Evolutionary conservation across 805 yeast genomes (phyloP).

Genomic region (Pichia pseudocactophila): DNA sequence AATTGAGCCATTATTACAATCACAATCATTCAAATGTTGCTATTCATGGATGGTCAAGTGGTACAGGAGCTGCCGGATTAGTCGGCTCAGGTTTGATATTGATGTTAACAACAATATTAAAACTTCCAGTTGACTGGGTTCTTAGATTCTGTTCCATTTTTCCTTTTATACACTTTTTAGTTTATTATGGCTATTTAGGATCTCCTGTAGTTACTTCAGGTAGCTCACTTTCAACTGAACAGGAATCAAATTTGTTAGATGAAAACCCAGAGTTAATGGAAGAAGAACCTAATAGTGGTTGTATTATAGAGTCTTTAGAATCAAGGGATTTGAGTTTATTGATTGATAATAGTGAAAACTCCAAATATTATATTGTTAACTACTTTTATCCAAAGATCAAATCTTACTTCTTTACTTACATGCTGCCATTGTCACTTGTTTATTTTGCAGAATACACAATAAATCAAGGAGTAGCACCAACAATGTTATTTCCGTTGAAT

Average conservation of each 20-base stretch:
- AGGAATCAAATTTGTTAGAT: neutral
- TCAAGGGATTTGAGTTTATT: neutral
- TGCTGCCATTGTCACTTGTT: conserved; percentile 78
- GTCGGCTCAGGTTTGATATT: conserved; percentile 69
- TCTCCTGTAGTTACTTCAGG: neutral
- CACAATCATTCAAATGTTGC: conserved; percentile 28
- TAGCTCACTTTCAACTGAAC: neutral
- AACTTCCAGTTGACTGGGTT: conserved; percentile 43
- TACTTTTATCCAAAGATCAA: conserved; percentile 28
- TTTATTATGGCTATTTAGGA: conserved; percentile 24
- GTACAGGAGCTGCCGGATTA: conserved; percentile 95
- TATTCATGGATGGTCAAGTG: conserved; percentile 82
- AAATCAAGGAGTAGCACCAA: conserved; percentile 89
- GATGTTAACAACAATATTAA: conserved; percentile 61
- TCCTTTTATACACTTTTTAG: conserved; percentile 23
- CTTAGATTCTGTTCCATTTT: conserved; percentile 45
- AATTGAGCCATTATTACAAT: conserved; percentile 70
- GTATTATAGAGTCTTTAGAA: neutral
- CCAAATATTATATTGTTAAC: conserved; percentile 14
- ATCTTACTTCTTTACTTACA: conserved; percentile 52
- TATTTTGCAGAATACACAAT: conserved; percentile 81
- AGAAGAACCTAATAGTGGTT: too few species aligned
- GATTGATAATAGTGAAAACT: neutral
- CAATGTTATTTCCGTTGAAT: conserved; percentile 67
- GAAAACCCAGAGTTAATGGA: neutral